Conservation (phyloP, 768 basidiomycete species). For the Naganishia vishniacii region DNA sequence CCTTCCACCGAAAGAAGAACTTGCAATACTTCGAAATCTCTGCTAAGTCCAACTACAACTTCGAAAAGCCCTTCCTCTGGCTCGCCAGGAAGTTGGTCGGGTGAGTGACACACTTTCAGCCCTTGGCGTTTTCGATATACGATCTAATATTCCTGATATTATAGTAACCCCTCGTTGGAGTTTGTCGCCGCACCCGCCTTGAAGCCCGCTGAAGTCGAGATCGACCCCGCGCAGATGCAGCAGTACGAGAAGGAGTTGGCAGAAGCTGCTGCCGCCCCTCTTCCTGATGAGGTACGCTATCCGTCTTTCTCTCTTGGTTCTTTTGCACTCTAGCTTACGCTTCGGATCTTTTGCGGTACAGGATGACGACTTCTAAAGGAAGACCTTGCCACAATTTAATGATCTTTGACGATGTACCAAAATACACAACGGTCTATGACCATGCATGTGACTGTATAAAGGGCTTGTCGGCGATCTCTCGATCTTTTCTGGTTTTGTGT, state of each 20-base stretch:
- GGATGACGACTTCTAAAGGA: constrained; percentile 28
- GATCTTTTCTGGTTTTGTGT: too few relatives aligned
- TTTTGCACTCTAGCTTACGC: too few relatives aligned
- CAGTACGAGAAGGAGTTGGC: constrained; percentile 74
- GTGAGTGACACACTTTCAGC: constrained; percentile 60
- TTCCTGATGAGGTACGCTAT: constrained; percentile 77
- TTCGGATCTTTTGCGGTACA: background rate
- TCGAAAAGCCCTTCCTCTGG: constrained; percentile 99
- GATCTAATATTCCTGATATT: background rate
- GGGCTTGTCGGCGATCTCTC: background rate
- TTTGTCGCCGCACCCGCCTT: constrained; percentile 96
- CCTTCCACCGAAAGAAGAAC: constrained; percentile 99
- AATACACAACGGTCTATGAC: constrained; percentile 18
- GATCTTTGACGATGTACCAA: constrained; percentile 22
- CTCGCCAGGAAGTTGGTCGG: constrained; percentile 95
- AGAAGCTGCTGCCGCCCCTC: constrained; percentile 82
- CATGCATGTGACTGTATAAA: constrained; percentile 14
- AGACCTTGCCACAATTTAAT: constrained; percentile 10
- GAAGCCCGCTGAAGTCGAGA: constrained; percentile 82
- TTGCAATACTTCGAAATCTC: constrained; percentile 99
- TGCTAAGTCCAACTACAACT: constrained; percentile 99
- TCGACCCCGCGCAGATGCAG: constrained; percentile 71
- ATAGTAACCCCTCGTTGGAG: constrained; percentile 75
- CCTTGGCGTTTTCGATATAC: background rate
- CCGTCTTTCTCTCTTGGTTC: background rate